These are phyloP conservation scores for Spathaspora gorwiae DNA, from an alignment of 805 yeast genomes.

Conservation along the genomic window DNA sequence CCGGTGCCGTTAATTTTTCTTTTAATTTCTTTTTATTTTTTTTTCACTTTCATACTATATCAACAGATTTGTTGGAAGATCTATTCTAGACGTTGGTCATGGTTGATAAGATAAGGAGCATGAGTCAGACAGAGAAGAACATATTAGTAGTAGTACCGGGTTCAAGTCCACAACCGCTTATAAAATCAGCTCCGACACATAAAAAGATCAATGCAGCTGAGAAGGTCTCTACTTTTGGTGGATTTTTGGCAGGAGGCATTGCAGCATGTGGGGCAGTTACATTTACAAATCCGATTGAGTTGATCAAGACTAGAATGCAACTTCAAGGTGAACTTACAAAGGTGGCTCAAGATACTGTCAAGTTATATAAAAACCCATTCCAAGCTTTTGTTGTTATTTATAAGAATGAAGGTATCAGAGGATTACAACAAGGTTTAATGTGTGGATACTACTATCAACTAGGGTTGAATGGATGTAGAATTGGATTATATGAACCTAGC, in stretches of 20 bases:
- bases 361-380: constrained; percentile 70
- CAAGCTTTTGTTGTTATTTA: constrained; percentile 76
- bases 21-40: too few species aligned
- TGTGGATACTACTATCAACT: constrained; percentile 90
- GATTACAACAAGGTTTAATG: constrained; percentile 82
- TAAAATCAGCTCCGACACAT: too few species aligned
- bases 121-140: too few species aligned
- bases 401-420: constrained; percentile 79
- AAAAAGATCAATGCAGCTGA: constrained; percentile 36
- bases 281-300: constrained; percentile 91
- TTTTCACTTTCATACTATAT: too few species aligned
- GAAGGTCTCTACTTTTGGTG: constrained; percentile 62
- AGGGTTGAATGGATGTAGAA: constrained; percentile 88
- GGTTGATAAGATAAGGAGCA: too few species aligned
- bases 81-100: too few species aligned
- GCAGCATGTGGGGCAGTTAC: constrained; percentile 99
- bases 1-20: too few species aligned
- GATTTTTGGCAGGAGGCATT: constrained; percentile 83
- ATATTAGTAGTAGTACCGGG: too few species aligned
- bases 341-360: constrained; percentile 43
- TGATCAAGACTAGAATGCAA: constrained; percentile 94
- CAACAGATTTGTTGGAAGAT: too few species aligned
- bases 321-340: constrained; percentile 85
- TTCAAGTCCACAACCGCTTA: too few species aligned
- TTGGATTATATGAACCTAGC: constrained; percentile 90